Percentiles rank a stretch among this genome's conserved stretches.
Evolutionary conservation across 225 moss, liverwort and hornwort genomes (phyloP).

Genomic region (Asterella californica): DNA sequence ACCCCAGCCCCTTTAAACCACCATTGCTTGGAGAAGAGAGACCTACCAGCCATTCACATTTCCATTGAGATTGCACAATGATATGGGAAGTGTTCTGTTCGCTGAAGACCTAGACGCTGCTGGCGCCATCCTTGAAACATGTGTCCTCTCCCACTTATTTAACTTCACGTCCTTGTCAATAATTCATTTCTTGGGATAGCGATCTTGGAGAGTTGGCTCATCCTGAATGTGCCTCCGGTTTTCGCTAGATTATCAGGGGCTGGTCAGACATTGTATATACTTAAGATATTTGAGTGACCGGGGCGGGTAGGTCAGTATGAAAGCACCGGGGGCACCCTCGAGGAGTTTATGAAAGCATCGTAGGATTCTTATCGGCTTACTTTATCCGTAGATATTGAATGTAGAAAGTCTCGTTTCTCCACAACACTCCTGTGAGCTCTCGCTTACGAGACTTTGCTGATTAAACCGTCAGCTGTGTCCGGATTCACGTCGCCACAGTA

Average conservation of each 20-base stretch:
- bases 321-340: slow-evolving; percentile 18
- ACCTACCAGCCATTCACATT: slow-evolving; percentile 19
- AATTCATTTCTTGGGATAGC: slow-evolving; percentile 29
- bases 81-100: slow-evolving; percentile 9
- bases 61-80: slow-evolving; percentile 18
- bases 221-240: slow-evolving; percentile 18
- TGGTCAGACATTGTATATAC: slow-evolving; percentile 35
- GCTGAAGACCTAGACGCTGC: slow-evolving; percentile 12
- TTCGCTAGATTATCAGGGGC: slow-evolving; percentile 24
- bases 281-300: slow-evolving; percentile 20
- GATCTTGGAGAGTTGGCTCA: slow-evolving; percentile 22
- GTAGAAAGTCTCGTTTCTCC: slow-evolving; percentile 12
- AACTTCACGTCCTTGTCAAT: slow-evolving; percentile 21
- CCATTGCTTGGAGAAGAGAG: slow-evolving; percentile 26
- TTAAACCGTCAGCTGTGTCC: slow-evolving; percentile 17
- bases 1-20: slow-evolving; percentile 15
- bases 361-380: slow-evolving; percentile 21
- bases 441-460: slow-evolving; percentile 15
- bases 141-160: slow-evolving; percentile 14
- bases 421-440: slow-evolving; percentile 2
- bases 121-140: not conserved
- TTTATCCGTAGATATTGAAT: not conserved
- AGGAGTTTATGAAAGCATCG: slow-evolving; percentile 14
- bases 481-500: slow-evolving; percentile 16
- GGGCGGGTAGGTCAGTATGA: slow-evolving; percentile 11